Evolutionary conservation across 306 rosid species (phyloP).

Genomic region (Parietaria judaica): DNA sequence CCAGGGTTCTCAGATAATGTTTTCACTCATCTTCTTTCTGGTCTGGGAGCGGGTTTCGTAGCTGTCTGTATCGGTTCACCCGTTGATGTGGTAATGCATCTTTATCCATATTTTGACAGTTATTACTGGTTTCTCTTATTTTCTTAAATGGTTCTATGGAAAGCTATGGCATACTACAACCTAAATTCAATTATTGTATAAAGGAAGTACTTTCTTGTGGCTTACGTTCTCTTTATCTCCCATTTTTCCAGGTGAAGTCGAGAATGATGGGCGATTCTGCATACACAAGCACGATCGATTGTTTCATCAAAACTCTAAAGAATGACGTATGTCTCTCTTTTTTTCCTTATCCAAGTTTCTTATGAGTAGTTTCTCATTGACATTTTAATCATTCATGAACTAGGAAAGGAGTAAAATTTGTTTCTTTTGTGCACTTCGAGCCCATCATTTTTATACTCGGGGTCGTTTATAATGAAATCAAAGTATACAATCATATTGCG

Average conservation of each 20-base stretch:
- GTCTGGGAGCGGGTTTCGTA: constrained; percentile 91
- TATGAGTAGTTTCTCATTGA: neutral
- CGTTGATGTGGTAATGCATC: constrained; percentile 80
- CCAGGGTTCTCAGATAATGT: constrained; percentile 91
- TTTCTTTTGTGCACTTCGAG: neutral
- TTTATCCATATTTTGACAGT: constrained; percentile 6
- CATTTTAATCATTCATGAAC: neutral
- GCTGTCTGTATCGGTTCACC: constrained; percentile 99
- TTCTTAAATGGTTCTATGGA: neutral
- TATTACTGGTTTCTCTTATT: neutral
- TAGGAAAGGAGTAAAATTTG: neutral
- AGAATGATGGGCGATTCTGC: constrained; percentile 97
- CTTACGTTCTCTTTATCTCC: constrained; percentile 7
- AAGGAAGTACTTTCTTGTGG: neutral
- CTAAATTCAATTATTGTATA: too few relatives aligned
- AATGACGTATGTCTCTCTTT: constrained; percentile 60
- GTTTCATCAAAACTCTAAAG: constrained; percentile 77
- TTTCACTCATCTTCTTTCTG: constrained; percentile 80
- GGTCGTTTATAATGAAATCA: neutral
- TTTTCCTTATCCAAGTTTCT: neutral
- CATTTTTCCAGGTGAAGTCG: constrained; percentile 74
- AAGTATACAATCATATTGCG: neutral
- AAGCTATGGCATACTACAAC: neutral
- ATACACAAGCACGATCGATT: constrained; percentile 85
- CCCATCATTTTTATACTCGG: too few relatives aligned